Conservation (phyloP, 2,329 filamentous ascomycete species). For the Emydomyces testavorans region DNA sequence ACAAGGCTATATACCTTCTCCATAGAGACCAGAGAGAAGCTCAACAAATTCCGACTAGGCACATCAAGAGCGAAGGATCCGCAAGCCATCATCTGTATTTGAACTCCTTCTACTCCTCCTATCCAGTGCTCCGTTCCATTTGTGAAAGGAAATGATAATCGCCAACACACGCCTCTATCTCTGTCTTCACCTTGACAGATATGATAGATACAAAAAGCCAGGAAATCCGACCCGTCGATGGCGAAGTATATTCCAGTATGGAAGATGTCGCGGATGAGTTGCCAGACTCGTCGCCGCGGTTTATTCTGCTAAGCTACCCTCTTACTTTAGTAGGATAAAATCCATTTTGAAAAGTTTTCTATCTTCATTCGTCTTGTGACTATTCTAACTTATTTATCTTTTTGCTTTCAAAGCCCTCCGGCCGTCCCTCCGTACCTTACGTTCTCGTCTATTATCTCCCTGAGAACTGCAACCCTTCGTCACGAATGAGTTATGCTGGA, state of each 20-base stretch:
- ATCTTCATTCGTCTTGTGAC: not conserved
- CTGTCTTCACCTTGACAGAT: slow-evolving; percentile 45
- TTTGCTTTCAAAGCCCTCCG: slow-evolving; percentile 50
- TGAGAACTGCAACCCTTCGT: slow-evolving; percentile 73
- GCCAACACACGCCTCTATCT: not conserved
- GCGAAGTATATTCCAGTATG: slow-evolving; percentile 70
- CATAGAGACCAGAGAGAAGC: slow-evolving; percentile 71
- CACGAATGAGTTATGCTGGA: slow-evolving; percentile 87
- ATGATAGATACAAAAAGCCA: slow-evolving; percentile 81
- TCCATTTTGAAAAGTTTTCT: no score
- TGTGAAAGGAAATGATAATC: not conserved
- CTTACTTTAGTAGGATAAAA: slow-evolving; percentile 57
- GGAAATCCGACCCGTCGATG: slow-evolving; percentile 76
- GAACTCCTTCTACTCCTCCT: not conserved
- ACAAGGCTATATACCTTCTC: slow-evolving; percentile 87
- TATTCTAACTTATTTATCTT: not conserved
- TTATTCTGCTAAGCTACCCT: slow-evolving; percentile 81
- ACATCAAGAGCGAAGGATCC: slow-evolving; percentile 78
- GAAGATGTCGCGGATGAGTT: slow-evolving; percentile 76
- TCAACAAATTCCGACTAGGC: slow-evolving; percentile 86
- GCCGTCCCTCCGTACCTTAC: slow-evolving; percentile 79
- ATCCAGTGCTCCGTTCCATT: no score
- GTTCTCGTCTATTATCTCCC: slow-evolving; percentile 92
- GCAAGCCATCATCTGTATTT: slow-evolving; percentile 87
- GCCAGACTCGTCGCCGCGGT: slow-evolving; percentile 83